These are phyloP conservation scores for Suillus alpinus DNA, from an alignment of 768 basidiomycete genomes.

Conservation along the genomic window DNA sequence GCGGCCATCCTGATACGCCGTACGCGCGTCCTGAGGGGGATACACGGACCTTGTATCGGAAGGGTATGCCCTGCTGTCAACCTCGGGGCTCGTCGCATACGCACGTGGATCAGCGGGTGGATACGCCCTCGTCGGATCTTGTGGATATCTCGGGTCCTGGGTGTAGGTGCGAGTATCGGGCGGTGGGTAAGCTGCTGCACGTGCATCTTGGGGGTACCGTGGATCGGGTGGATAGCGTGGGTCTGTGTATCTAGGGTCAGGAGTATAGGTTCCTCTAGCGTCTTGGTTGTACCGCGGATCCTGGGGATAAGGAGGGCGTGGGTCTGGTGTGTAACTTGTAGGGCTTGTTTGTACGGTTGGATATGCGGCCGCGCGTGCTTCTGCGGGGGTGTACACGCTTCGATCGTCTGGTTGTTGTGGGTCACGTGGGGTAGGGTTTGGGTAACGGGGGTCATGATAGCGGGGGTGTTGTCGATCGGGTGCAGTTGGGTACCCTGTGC, in stretches of 20 bases:
- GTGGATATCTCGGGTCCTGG: not conserved
- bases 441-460: constrained; percentile 12
- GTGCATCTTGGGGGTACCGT: constrained; percentile 7
- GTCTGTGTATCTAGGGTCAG: not conserved
- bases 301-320: not conserved
- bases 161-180: not conserved
- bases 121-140: not conserved
- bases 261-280: not conserved
- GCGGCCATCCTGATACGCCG: not conserved
- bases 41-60: not conserved
- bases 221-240: constrained; percentile 3
- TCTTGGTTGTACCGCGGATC: not conserved
- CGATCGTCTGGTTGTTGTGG: constrained; percentile 3
- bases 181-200: constrained; percentile 1
- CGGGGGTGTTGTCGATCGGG: constrained; percentile 10
- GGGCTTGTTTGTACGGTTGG: not conserved
- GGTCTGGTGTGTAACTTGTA: not conserved
- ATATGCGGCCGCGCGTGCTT: not conserved
- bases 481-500: not conserved
- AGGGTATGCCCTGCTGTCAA: not conserved
- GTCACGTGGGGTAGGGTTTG: constrained; percentile 9
- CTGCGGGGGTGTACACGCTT: constrained; percentile 3
- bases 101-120: not conserved
- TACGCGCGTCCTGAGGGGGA: not conserved
- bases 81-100: not conserved